A percentile compares a stretch with the other conserved stretches of the same genome.
These are phyloP conservation scores for Diospyros kaki DNA, from an alignment of 148 eudicot genomes.

Conservation along the genomic window DNA sequence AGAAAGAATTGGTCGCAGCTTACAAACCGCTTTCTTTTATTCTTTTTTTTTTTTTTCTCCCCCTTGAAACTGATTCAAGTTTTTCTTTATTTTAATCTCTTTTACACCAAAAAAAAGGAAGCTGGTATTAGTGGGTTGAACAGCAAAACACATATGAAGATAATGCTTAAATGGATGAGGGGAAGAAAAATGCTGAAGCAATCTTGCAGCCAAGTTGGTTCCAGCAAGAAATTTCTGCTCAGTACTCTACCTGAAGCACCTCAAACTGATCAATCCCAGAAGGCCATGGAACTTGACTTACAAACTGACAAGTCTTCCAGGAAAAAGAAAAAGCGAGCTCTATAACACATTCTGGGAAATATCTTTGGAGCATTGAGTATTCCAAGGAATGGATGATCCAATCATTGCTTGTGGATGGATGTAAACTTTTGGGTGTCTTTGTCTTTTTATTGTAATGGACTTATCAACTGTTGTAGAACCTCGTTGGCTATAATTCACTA, in stretches of 20 bases:
- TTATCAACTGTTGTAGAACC: not conserved
- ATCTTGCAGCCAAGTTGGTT: conserved; percentile 51
- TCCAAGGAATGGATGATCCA: not conserved
- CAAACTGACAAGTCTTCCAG: conserved; percentile 18
- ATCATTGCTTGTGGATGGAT: not conserved
- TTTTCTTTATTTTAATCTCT: not conserved
- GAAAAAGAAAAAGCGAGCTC: conserved; percentile 17
- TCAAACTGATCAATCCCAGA: conserved; percentile 15
- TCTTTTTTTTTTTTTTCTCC: no score
- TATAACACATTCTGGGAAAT: conserved; percentile 1
- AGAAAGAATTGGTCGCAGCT: no score
- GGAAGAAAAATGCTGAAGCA: conserved; percentile 54
- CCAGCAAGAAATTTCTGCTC: conserved; percentile 38
- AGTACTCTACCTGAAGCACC: conserved; percentile 40
- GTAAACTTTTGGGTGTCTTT: not conserved
- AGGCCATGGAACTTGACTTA: conserved; percentile 14
- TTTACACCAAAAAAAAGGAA: conserved; percentile 27
- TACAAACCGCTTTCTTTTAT: no score
- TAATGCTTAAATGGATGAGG: conserved; percentile 80
- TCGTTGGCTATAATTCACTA: no score
- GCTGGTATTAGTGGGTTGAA: conserved; percentile 49
- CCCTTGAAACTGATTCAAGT: no score
- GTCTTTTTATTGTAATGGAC: not conserved
- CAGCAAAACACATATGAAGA: conserved; percentile 74
- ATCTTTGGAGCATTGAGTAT: not conserved